Evolutionary conservation across 1,284 basidiomycete species (phyloP), one percentile per base, ranked within the genome.

Genomic region (Apiotrichum domesticum): DNA sequence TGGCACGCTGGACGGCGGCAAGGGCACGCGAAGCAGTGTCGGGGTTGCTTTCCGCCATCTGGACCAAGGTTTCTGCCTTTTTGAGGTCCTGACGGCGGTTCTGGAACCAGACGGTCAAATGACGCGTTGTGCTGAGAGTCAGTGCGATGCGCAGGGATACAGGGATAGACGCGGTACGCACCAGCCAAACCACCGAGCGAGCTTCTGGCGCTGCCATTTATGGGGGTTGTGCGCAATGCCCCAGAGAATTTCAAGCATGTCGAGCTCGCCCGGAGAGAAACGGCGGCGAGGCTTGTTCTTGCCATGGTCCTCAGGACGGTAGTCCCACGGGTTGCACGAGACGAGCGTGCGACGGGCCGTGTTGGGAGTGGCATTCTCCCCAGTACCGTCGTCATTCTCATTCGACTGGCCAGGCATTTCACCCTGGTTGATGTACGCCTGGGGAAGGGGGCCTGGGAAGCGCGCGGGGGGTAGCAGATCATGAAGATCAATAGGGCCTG

Each of bases 101-200:
- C 56, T 63, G 61, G 61, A 63, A 63, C 61, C 61, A 63, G 37
- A 63, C 61, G 6, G 61, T 63, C 10, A 63, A 54, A 46, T 63
- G 61, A 15, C 61, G 58, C 29, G 61, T 63, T 9, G 61, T 63
- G 50, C 61, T 61, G 13, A 21, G 21, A 39, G 37, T 57, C 46
- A 53, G 56, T 35, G 37, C 37, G 29, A 34, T n/a, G 14, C 7
- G 13, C 32, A 35, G 41, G 41, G 41, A 15, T 42, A 42, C 41
- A 42, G 10, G n/a, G 6, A 42, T 14, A n/a, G n/a, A 43, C 35
- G 37, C 15, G 43, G 46, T 35, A 59, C 60, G 58, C 57, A 57
- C 58, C 61, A 54, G 49, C 64, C 57, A 62, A 68, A 55, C 66
- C 66, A 59, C 41, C 66, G 47, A 46, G 61, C 51, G 46, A 61